A percentile compares a stretch with the other conserved stretches of the same genome.
These are phyloP conservation scores for Mesembryanthemum crystallinum DNA, from an alignment of 148 eudicot genomes.

Conservation along the genomic window DNA sequence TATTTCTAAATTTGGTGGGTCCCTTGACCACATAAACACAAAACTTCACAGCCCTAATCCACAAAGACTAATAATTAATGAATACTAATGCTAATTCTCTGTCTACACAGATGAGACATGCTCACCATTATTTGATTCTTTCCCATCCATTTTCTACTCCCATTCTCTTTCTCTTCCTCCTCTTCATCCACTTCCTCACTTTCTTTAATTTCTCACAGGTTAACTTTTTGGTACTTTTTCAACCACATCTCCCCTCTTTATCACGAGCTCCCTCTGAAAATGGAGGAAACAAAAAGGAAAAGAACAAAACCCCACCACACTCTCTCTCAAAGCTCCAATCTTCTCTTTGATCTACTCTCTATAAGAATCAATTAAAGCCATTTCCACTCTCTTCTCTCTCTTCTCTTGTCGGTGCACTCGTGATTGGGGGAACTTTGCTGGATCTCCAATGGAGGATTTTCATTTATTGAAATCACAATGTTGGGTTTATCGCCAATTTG, in stretches of 20 bases:
- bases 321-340: slow-evolving; percentile 7
- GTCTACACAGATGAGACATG: slow-evolving; percentile 15
- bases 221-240: slow-evolving; percentile 26
- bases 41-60: too few relatives aligned
- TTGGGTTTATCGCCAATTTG: slow-evolving; percentile 15
- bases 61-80: too few relatives aligned
- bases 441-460: slow-evolving; percentile 14
- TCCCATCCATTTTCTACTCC: not conserved
- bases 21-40: too few relatives aligned
- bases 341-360: slow-evolving; percentile 11
- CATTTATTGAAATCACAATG: not conserved
- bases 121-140: slow-evolving; percentile 21
- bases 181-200: not conserved
- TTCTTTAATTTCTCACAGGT: not conserved
- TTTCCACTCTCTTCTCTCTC: slow-evolving; percentile 8
- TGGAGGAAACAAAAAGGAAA: slow-evolving; percentile 29
- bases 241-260: slow-evolving; percentile 20
- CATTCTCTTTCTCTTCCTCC: not conserved
- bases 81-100: too few relatives aligned
- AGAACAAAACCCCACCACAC: not conserved
- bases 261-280: slow-evolving; percentile 55
- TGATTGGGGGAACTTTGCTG: slow-evolving; percentile 15
- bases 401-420: slow-evolving; percentile 40
- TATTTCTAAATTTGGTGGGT: too few relatives aligned
- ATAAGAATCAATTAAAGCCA: slow-evolving; percentile 40